Base-by-base conservation (phyloP, 2,329 filamentous ascomycete genomes). In the Didymosphaeria variabile region DNA sequence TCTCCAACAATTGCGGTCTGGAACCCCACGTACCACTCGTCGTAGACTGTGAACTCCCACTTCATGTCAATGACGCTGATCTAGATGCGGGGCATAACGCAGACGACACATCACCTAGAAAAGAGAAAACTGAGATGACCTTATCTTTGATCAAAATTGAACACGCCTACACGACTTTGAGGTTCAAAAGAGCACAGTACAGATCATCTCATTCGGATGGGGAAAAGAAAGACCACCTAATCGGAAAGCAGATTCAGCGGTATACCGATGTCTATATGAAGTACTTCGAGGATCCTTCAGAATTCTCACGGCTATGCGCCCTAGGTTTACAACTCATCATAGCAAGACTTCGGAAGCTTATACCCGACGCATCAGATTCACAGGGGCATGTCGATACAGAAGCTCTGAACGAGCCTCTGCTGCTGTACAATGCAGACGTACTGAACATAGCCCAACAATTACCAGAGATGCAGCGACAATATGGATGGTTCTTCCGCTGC, bases 401-500 rank as follows among this genome's bases (percentile, higher is more conserved):
- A 17, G 38, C 15, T 2, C 10, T 52, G 15, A 23, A 57, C 12
- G 61, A 61, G 29, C 44, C 40, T 8, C 40, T 61, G 2, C 17
- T 66, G 5, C 31, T 50, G 7, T 60, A 62, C 36, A 60, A 66
- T 26, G 44, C 59, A 1, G 59, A 64, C 40, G 47, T 66, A 0
- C 54, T 66, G 1, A 57, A 64, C 19, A 58, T 60, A 15, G 26
- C 58, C 17, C 32, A 61, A 58, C 62, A 64, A 29, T 40, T 67
- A 12, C 62, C 64, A 15, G 21, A 52, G n/a, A 58, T 42, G 12
- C 55, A 57, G 56, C 80, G 80, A 10, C 82, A 83, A 50, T 87
- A 84, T 82, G 83, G 84, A 19, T 88, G 86, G 86, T 76, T 87
- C 6, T 87, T 86, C 71, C 83, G 87, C 66, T 67, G 64, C 55